Base-by-base conservation (phyloP, 2,329 filamentous ascomycete genomes). In the Xylaria sp. region DNA sequence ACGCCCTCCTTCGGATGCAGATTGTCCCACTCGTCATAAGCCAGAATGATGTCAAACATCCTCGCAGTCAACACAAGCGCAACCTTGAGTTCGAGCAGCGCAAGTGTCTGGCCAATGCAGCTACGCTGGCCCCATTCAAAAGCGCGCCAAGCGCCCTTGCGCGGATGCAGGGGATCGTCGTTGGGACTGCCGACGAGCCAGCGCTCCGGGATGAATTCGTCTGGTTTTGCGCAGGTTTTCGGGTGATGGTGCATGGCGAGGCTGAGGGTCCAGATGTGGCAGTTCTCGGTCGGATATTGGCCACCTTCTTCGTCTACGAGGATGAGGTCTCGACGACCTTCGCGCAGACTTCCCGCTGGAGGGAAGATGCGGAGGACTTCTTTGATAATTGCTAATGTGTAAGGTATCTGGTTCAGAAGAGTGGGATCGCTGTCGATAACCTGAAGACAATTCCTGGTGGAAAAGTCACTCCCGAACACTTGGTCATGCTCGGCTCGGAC, bases 351-450 rank as follows among this genome's bases (percentile, higher is more conserved):
- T 37, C 79, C 80, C 77, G 72, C 84, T 1, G 85, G 82, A 0
- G 85, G 84, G 70, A 83, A 87, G 7, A 82, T 50, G 2, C 81
- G 76, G 5, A 83, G 72, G 3, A 76, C 75, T 67, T 84, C 82
- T 39, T 78, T 79, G 55, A 83, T 78, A 1, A 81, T 74, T 18
- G 79, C 79, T 28, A 79, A 70, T 1, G 82, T 77, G 44, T 79
- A 77, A 5, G 77, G 77, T 4, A 82, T 73, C 28, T 74, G 70
- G 13, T 81, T 78, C 4, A 84, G 58, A 2, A 77, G 71, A 1
- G 73, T 69, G 6, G 74, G 69, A 18, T 72, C 46, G 0, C 50
- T 48, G 2, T 86, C 75, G 39, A 81, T 75, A 1, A 74, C 69
- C 39, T 80, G 32, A 18, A 52, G 44, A 48, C 44, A 65, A 9